These are phyloP conservation scores for Neofusicoccum laricinum DNA, from an alignment of 2,329 filamentous ascomycete species.

Conservation along the genomic window DNA sequence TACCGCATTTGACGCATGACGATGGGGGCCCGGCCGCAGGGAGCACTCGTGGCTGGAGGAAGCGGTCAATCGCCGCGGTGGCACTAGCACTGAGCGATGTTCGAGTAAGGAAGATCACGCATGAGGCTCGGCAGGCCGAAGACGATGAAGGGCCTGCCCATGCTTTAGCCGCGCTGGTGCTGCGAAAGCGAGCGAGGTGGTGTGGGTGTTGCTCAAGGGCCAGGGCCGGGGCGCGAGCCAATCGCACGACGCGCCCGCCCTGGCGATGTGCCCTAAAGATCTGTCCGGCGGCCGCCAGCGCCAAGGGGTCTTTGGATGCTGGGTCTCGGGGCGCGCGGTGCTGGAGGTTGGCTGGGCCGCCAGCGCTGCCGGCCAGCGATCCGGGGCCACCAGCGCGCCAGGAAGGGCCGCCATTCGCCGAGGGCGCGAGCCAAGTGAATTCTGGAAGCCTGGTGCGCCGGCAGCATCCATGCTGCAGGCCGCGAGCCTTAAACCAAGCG, in stretches of 20 bases:
- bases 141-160: neutral
- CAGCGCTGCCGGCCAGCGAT: constrained; percentile 10
- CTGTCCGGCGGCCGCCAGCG: constrained; percentile 8
- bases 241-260: neutral
- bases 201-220: constrained; percentile 9
- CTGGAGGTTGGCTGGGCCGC: constrained; percentile 5
- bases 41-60: constrained; percentile 15
- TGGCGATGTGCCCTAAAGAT: constrained; percentile 14
- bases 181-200: constrained; percentile 6
- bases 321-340: constrained; percentile 10
- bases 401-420: constrained; percentile 1
- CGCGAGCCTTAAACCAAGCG: constrained; percentile 11
- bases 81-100: constrained; percentile 14
- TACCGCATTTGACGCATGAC: constrained; percentile 13
- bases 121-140: constrained; percentile 17
- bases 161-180: constrained; percentile 14
- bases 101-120: constrained; percentile 17
- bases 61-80: constrained; percentile 16
- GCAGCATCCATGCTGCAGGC: constrained; percentile 6
- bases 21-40: constrained; percentile 7
- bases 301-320: constrained; percentile 5
- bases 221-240: constrained; percentile 5
- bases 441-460: constrained; percentile 5
- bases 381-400: neutral
- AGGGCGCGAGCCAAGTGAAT: neutral